phyloP scores from a whole-genome alignment of 2,329 filamentous ascomycete species.

The Helicocarpus griseus region DNA sequence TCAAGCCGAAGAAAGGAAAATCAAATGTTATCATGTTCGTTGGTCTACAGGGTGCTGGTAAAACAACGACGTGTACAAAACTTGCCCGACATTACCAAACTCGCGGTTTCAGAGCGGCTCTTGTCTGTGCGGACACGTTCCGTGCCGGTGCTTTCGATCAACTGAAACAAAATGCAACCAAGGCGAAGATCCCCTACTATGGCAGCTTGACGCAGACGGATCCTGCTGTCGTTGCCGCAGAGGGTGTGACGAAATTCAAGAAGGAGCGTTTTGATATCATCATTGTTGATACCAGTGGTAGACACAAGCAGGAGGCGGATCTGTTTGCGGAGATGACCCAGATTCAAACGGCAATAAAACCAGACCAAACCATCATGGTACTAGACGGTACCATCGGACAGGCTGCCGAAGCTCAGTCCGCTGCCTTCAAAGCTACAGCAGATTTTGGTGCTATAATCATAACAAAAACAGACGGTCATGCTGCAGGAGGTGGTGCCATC shows the following conservation, averaged over 20 bases:
- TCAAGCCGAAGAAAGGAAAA: conserved; percentile 94
- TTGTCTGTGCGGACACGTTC: conserved; percentile 97
- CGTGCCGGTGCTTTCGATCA: conserved; percentile 97
- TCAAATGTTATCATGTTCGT: conserved; percentile 99
- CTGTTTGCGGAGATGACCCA: conserved; percentile 97
- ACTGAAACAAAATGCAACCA: conserved; percentile 96
- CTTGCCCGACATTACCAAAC: conserved; percentile 90
- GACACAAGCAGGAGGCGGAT: conserved; percentile 89
- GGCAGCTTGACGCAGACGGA: conserved; percentile 94
- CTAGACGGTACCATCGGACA: conserved; percentile 95
- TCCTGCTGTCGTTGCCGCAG: conserved; percentile 82
- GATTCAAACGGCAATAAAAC: conserved; percentile 80
- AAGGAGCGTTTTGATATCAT: conserved; percentile 98
- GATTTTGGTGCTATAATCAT: conserved; percentile 98
- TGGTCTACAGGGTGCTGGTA: conserved; percentile 91
- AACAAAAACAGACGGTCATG: conserved; percentile 95
- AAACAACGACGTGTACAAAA: conserved; percentile 97
- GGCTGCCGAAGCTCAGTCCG: conserved; percentile 84
- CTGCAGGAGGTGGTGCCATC: conserved; percentile 91
- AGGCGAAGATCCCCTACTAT: conserved; percentile 98
- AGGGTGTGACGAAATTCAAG: conserved; percentile 97
- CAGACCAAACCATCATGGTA: conserved; percentile 97
- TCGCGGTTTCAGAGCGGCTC: conserved; percentile 79
- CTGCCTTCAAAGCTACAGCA: conserved; percentile 94
- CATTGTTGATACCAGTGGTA: conserved; percentile 92